A percentile compares a stretch with the other conserved stretches of the same genome.
phyloP scores from a whole-genome alignment of 768 basidiomycete species.

The Lactifluus rugatus region DNA sequence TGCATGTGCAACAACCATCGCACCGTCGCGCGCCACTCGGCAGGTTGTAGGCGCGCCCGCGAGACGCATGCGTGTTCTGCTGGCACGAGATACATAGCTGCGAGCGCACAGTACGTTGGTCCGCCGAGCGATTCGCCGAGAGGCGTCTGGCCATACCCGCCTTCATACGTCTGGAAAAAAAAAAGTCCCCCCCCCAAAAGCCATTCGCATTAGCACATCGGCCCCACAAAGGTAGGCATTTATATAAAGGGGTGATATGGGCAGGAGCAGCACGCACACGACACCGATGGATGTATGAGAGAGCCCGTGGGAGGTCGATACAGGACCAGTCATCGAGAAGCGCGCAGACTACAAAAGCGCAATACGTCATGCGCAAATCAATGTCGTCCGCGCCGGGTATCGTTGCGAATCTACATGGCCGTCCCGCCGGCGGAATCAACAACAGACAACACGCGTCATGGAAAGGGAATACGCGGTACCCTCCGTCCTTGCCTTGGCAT shows the following conservation, averaged over 20 bases:
- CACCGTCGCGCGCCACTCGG: constrained; percentile 45
- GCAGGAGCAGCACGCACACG: constrained; percentile 53
- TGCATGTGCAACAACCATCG: constrained; percentile 77
- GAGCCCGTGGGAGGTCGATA: constrained; percentile 50
- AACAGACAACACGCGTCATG: too few relatives aligned
- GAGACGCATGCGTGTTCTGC: constrained; percentile 19
- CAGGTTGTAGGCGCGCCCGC: constrained; percentile 21
- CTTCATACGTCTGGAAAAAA: constrained; percentile 68
- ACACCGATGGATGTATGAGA: constrained; percentile 59
- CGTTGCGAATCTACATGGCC: constrained; percentile 51
- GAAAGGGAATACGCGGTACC: constrained; percentile 37
- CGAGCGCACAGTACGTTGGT: constrained; percentile 86
- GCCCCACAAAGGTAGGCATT: neutral
- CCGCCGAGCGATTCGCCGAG: constrained; percentile 89
- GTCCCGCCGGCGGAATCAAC: too few relatives aligned
- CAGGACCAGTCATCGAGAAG: constrained; percentile 77
- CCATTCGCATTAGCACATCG: too few relatives aligned
- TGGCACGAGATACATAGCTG: constrained; percentile 52
- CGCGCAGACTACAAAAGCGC: constrained; percentile 73
- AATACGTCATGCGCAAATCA: constrained; percentile 78
- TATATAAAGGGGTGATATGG: neutral
- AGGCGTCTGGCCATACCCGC: constrained; percentile 80
- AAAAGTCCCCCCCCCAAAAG: too few relatives aligned
- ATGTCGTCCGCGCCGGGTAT: constrained; percentile 59
- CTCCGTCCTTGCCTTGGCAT: constrained; percentile 77